Percentiles rank a stretch among this genome's conserved stretches.
Evolutionary conservation across 208 protist genomes (phyloP).

Genomic region (Paratrypanosoma confusum): DNA sequence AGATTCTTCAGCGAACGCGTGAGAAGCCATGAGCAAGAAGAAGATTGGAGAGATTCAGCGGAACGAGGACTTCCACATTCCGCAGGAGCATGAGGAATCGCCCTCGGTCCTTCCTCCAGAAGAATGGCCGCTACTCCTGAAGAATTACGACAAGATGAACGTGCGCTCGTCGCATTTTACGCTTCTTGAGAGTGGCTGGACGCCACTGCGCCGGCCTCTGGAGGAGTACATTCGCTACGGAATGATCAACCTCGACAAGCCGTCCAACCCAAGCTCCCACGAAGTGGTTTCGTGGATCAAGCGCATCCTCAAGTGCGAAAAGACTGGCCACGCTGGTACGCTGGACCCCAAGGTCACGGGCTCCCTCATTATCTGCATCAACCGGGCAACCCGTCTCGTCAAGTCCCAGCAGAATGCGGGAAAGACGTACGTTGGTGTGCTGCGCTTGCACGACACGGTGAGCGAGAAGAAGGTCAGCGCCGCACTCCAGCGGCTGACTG

Average conservation of each 20-base stretch:
- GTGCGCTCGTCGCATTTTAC: constrained; percentile 96
- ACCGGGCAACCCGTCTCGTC: constrained; percentile 98
- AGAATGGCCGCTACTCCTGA: constrained; percentile 97
- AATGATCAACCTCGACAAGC: constrained; percentile 99
- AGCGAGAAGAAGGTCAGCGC: constrained; percentile 78
- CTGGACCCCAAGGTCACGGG: constrained; percentile 99
- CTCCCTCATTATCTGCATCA: constrained; percentile 98
- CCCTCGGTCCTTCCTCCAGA: constrained; percentile 78
- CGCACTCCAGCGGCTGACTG: constrained; percentile 95
- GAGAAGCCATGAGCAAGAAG: constrained; percentile 55
- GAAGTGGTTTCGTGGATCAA: constrained; percentile 99
- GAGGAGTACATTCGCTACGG: constrained; percentile 98
- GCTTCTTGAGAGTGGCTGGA: constrained; percentile 92
- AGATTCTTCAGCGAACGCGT: no score
- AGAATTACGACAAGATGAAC: constrained; percentile 98
- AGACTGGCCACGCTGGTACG: constrained; percentile 99
- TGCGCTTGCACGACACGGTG: constrained; percentile 93
- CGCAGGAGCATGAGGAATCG: constrained; percentile 30
- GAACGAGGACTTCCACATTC: constrained; percentile 66
- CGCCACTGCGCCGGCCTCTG: constrained; percentile 96
- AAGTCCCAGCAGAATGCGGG: constrained; percentile 99
- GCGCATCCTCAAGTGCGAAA: constrained; percentile 97
- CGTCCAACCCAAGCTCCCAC: constrained; percentile 99
- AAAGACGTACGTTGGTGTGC: constrained; percentile 99
- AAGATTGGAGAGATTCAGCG: constrained; percentile 61